Evolutionary conservation across 2,329 filamentous ascomycete species (phyloP), one percentile per base, ranked within the genome.

Genomic region (Mycosphaerella sp.): DNA sequence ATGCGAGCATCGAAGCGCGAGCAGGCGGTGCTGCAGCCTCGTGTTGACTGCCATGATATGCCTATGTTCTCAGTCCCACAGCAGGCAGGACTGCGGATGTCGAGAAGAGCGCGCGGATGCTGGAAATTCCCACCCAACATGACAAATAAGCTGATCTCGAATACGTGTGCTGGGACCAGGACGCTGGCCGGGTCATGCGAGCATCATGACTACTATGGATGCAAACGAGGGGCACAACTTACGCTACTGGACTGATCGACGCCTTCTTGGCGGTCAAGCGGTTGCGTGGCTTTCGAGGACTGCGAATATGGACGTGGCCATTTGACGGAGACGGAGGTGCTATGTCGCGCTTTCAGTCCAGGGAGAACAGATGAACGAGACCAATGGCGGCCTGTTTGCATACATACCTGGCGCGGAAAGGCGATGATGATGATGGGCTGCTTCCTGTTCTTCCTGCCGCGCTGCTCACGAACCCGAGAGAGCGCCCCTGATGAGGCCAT

Each of bases 171-270:
- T 51, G 56, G 51, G 48, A 53, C 53, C 46, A 40, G 34, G 41
- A 12, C 29, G 34, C 40, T 49, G 48, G 21, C 34, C 12, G 46
- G 47, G 31, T 46, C 17, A 31, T 31, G 51, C 21, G 36, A 38
- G 46, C 34, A 41, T 14, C 43, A 48, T 32, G 46, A 45, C 39
- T 31, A 42, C 44, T 31, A 42, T 39, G 50, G 45, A 42, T 29
- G 51, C 34, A 47, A 51, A 53, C 39, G 45, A 53, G 31, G 14
- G 32, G 43, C 41, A 31, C 41, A 32, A 60, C 58, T 58, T 58
- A 60, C 58, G 54, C 51, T 58, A 51, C 54, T 54, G 47, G 53
- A 32, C 51, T 29, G 53, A 55, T 60, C 53, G 36, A 44, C 54
- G 45, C 51, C n/a, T 32, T 31, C 46, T 45, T 45, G 48, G 41